These are phyloP conservation scores for Leccinellum albellum DNA, from an alignment of 768 basidiomycete genomes.

Conservation along the genomic window DNA sequence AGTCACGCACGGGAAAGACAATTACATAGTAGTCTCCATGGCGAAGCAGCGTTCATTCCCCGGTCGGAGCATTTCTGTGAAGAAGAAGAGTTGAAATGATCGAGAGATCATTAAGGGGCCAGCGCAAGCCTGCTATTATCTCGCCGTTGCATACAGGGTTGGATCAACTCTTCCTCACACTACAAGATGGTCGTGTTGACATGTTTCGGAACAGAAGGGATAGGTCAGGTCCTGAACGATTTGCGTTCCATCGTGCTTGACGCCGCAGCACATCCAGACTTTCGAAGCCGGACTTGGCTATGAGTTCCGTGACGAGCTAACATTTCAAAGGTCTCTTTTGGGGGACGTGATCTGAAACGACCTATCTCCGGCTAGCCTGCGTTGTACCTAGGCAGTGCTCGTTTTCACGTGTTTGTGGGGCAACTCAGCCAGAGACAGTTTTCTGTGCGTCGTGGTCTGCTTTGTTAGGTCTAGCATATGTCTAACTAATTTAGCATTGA, in stretches of 20 bases:
- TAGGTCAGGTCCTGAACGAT: constrained; percentile 78
- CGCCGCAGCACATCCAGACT: constrained; percentile 54
- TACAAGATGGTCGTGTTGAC: constrained; percentile 7
- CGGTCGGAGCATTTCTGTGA: constrained; percentile 65
- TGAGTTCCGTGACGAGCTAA: constrained; percentile 82
- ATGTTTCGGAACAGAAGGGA: constrained; percentile 57
- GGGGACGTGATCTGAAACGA: constrained; percentile 74
- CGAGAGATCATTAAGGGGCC: constrained; percentile 76
- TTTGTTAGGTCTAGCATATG: not conserved
- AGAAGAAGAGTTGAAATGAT: constrained; percentile 70
- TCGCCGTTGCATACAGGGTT: constrained; percentile 77
- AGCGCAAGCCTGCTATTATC: constrained; percentile 64
- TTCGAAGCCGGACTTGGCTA: constrained; percentile 84
- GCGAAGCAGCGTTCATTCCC: constrained; percentile 36
- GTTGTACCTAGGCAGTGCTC: constrained; percentile 8
- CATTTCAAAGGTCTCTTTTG: constrained; percentile 65
- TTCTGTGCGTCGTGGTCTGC: constrained; percentile 2
- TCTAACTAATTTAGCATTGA: constrained; percentile 48
- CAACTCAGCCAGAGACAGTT: constrained; percentile 61
- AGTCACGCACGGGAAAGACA: constrained; percentile 44
- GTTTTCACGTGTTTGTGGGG: constrained; percentile 45
- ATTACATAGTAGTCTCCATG: constrained; percentile 25
- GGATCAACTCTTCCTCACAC: constrained; percentile 6
- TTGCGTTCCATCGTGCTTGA: constrained; percentile 54
- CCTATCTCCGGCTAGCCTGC: constrained; percentile 8